Conservation (phyloP, 768 basidiomycete species). For the Cystofilobasidium capitatum region DNA sequence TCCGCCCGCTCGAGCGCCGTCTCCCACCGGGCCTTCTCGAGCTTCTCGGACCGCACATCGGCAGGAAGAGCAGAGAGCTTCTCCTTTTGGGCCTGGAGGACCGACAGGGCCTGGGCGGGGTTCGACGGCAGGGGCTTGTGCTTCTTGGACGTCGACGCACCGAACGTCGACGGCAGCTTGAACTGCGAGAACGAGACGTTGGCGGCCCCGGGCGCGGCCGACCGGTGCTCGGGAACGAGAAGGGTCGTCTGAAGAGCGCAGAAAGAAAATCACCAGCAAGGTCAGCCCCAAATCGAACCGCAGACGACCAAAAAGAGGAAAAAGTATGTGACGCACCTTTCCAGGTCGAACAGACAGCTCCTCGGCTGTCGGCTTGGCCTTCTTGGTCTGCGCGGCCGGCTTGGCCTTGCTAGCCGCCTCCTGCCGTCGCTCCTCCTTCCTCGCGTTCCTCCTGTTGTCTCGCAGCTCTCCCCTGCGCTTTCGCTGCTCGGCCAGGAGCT, state of each 20-base stretch:
- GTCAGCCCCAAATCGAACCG: background rate
- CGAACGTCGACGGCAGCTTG: constrained; percentile 44
- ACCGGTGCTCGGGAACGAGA: constrained; percentile 49
- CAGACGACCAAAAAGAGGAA: background rate
- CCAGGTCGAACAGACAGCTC: constrained; percentile 32
- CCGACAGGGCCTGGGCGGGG: constrained; percentile 72
- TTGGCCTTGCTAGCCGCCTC: constrained; percentile 47
- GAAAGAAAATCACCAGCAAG: constrained; percentile 7
- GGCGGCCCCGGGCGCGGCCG: constrained; percentile 36
- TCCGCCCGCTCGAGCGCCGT: constrained; percentile 80
- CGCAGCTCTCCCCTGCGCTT: constrained; percentile 68
- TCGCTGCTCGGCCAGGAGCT: constrained; percentile 68
- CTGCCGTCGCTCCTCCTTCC: constrained; percentile 65
- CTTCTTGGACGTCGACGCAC: constrained; percentile 28
- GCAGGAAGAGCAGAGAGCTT: constrained; percentile 67
- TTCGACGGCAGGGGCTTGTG: constrained; percentile 42
- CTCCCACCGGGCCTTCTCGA: constrained; percentile 78
- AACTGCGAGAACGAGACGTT: constrained; percentile 62
- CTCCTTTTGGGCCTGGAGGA: constrained; percentile 65
- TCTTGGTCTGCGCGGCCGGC: constrained; percentile 34
- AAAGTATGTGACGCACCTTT: constrained; percentile 31
- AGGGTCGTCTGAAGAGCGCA: constrained; percentile 51
- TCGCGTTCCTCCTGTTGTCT: constrained; percentile 74
- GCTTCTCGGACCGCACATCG: constrained; percentile 67
- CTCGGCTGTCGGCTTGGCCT: constrained; percentile 43